Conservation (phyloP, 2,329 filamentous ascomycete species). For the Botrytis pseudocinerea region DNA sequence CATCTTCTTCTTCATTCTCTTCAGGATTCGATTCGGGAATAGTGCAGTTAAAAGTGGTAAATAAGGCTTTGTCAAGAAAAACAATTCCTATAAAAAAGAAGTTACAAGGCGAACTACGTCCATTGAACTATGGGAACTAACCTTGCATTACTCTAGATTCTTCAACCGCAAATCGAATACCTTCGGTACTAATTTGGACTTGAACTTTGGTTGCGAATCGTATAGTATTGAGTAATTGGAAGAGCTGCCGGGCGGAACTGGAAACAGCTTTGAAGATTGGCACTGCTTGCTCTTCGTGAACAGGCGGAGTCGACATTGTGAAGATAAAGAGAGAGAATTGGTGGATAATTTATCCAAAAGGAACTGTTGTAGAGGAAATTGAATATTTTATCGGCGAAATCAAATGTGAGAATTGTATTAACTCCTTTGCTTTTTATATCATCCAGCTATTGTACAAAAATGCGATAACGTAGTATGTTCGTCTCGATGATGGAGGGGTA, state of each 20-base stretch:
- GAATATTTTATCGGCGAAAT: slow-evolving; percentile 24
- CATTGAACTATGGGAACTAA: slow-evolving; percentile 43
- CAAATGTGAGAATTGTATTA: slow-evolving; percentile 26
- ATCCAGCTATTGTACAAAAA: slow-evolving; percentile 40
- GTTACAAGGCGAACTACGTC: slow-evolving; percentile 27
- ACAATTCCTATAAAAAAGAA: slow-evolving; percentile 59
- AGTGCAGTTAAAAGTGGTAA: slow-evolving; percentile 79
- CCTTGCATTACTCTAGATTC: slow-evolving; percentile 91
- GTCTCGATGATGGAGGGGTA: slow-evolving; percentile 26
- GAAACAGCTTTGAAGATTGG: slow-evolving; percentile 74
- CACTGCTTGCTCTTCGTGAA: slow-evolving; percentile 37
- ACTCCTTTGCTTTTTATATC: slow-evolving; percentile 37
- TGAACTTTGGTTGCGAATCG: slow-evolving; percentile 57
- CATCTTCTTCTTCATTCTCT: slow-evolving; percentile 45
- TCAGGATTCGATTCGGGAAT: slow-evolving; percentile 44
- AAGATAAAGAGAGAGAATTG: not conserved
- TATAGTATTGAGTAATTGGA: slow-evolving; percentile 60
- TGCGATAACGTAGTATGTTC: slow-evolving; percentile 33
- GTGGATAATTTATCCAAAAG: not conserved
- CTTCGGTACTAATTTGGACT: slow-evolving; percentile 79
- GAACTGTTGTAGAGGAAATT: slow-evolving; percentile 9
- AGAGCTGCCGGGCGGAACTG: slow-evolving; percentile 74
- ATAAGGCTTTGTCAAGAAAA: slow-evolving; percentile 85
- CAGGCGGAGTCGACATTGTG: slow-evolving; percentile 37
- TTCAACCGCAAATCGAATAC: slow-evolving; percentile 84